Percentiles rank a stretch among this genome's conserved stretches.
Conservation (phyloP, 2,329 filamentous ascomycete genomes). For the Diaporthe aspalathi region DNA sequence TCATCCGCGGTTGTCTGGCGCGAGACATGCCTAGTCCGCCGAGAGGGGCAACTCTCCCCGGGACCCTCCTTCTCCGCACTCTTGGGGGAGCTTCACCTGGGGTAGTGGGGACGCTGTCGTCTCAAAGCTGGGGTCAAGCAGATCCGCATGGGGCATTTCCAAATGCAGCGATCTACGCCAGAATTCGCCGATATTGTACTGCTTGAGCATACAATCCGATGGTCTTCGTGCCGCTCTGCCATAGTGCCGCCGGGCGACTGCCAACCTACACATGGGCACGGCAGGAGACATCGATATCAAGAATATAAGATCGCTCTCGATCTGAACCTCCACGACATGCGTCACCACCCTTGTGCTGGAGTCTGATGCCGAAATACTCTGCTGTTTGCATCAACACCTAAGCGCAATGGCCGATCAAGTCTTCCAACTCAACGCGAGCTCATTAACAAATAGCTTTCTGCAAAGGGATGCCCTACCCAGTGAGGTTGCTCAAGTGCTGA, state of each 20-base stretch:
- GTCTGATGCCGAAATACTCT: background rate
- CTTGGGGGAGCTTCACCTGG: background rate
- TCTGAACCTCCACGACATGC: background rate
- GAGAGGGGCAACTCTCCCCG: background rate
- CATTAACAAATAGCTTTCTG: background rate
- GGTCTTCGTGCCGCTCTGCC: background rate
- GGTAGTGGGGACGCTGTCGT: background rate
- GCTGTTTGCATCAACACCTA: background rate
- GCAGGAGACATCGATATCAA: background rate
- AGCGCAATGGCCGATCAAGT: conserved; percentile 9
- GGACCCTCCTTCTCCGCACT: conserved; percentile 24
- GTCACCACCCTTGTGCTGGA: background rate
- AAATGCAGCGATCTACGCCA: background rate
- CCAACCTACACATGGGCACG: background rate
- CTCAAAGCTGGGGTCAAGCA: background rate
- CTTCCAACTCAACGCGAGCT: conserved; percentile 11
- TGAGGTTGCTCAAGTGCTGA: conserved; percentile 26
- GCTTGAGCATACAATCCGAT: background rate
- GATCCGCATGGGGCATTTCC: background rate
- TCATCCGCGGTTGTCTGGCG: background rate
- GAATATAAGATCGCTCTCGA: background rate
- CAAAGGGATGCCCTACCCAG: conserved; percentile 4
- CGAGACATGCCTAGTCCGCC: conserved; percentile 16
- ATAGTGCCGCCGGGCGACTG: background rate
- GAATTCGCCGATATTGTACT: conserved; percentile 14